These are phyloP conservation scores for Botrytis paeoniae DNA, from an alignment of 2,329 filamentous ascomycete species.

Conservation along the genomic window DNA sequence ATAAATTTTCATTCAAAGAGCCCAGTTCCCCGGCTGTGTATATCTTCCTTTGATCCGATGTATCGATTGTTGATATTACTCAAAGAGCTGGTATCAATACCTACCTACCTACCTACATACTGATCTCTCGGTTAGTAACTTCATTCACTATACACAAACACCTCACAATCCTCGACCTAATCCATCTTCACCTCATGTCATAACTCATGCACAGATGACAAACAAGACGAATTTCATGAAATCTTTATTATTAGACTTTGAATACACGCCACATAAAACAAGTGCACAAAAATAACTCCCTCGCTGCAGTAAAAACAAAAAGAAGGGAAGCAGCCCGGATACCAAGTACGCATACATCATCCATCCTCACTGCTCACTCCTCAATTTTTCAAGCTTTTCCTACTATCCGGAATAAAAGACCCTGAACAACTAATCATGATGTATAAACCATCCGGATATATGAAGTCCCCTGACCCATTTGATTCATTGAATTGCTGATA, in stretches of 20 bases:
- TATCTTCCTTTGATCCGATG: not conserved
- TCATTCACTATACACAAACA: not conserved
- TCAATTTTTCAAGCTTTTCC: not conserved
- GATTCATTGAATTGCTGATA: not conserved
- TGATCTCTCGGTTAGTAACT: not conserved
- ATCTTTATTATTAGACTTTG: conserved; percentile 7
- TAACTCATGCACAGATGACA: not conserved
- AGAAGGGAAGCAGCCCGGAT: not conserved
- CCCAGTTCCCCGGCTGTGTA: not conserved
- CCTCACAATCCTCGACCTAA: not conserved
- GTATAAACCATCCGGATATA: conserved; percentile 7
- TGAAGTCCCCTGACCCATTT: not conserved
- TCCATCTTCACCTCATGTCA: not conserved
- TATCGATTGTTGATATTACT: not conserved
- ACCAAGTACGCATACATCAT: conserved; percentile 12
- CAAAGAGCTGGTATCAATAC: not conserved
- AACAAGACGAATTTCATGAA: not conserved
- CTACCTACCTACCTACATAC: not conserved
- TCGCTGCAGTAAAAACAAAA: not conserved
- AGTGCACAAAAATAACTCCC: conserved; percentile 1
- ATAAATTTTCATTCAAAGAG: not conserved
- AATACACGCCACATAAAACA: conserved; percentile 5
- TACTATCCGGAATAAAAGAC: not conserved
- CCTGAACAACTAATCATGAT: conserved; percentile 6
- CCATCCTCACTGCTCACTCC: not conserved